Evolutionary conservation across 106 monocot species (phyloP), one percentile per base, ranked within the genome.

Genomic region (Agapanthus africanus): DNA sequence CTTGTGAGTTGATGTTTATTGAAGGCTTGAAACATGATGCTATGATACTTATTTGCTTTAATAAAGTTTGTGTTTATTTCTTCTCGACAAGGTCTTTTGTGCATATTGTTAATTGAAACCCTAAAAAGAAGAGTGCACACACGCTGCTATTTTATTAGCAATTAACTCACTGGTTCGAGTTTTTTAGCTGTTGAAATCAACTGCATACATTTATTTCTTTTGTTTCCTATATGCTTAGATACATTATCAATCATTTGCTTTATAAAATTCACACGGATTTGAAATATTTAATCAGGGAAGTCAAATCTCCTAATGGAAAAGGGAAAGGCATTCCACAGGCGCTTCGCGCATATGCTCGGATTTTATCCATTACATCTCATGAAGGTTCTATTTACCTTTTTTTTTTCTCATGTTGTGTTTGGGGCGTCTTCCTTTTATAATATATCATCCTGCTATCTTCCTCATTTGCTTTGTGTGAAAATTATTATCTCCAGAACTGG

Each of bases 301-400:
- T 91, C 3, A 87, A 79, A 74, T 73, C 75, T 66, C 52, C 59
- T 37, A 65, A 56, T 31, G 80, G 78, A 31, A 93, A 78, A 70
- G 83, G 90, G 36, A 85, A 76, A 59, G 94, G 94, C 38, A 88
- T 95, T 68, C 90, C 91, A 18, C 83, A 73, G 41, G 77, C 88
- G 27, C 80, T 95, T 26, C 91, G 85, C 66, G 91, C 91, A 81
- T 88, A 83, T 81, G 74, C 77, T 31, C 80, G 94, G 21, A 71
- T 95, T 74, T 66, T 88, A 78, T 85, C 79, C 54, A 78, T 85
- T 14, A 80, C 68, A 37, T 81, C 94, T 73, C 34, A 49, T 49
- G 74, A 83, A 81, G 94, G 94, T 94, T 56, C 63, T 6, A 7
- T 6, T 62, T n/a, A n/a, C 31, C 70, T 57, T 31, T 37, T 25